Evolutionary conservation across 352 stramenopile genomes (phyloP), one percentile per base, ranked within the genome.

Genomic region (Pythium phragmiticola): DNA sequence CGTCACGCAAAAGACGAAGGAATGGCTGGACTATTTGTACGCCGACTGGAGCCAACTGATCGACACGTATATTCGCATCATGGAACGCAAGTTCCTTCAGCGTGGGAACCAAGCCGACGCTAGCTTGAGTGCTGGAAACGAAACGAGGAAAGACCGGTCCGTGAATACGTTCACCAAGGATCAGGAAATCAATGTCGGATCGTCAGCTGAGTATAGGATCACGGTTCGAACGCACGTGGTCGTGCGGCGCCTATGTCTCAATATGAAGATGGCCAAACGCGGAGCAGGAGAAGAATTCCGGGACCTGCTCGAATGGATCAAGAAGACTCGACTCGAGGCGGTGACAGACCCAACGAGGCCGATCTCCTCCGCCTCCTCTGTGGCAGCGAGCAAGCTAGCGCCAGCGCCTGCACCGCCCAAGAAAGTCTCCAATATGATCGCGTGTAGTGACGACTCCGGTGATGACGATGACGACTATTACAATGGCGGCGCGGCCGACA

Each of bases 221-320:
- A 68, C 53, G 13, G 70, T 94, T 4, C 62, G 73, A 8, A 50
- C 53, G 1, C 75, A 74, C 0, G 33, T 86, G n/a, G 77, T 69
- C 0, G 75, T 92, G 43, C 84, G 78, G 8, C 78, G 80, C 12
- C 69, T 81, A 6, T 90, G 81, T 28, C 28, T 88, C 50, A 91
- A 84, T 37, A 66, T 71, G 45, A 94, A 89, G 64, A 81, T 89
- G 66, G 82, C 85, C 0, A 92, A 91, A 59, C 75, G 85, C 13
- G 82, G 83, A 21, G 81, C 85, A 11, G 87, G 76, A 28, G 85
- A 94, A 65, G 72, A 75, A 34, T 92, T 88, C 63, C 81, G 80
- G 5, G 78, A 91, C 45, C 69, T 88, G 8, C 19, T 94, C 19
- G 78, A 87, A 17, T 67, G 46, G 7, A 72, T 92, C 16, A 46